Evolutionary conservation across 768 basidiomycete genomes (phyloP).

Genomic region (Pulveroboletus ravenelii): DNA sequence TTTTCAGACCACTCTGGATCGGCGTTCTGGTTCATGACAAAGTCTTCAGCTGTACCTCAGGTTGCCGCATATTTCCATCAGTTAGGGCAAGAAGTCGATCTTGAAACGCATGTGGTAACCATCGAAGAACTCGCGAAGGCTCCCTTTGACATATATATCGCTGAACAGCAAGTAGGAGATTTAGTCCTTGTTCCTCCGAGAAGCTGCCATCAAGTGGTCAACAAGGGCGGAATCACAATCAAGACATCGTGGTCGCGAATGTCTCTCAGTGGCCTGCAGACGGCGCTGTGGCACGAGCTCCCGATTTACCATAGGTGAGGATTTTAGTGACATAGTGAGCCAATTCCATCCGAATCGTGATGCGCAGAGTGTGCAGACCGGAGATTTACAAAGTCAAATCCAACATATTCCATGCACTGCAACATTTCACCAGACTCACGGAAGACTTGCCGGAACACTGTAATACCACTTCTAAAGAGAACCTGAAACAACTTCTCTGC

Average conservation of each 20-base stretch:
- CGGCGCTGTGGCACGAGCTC: constrained; percentile 67
- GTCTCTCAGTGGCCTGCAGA: constrained; percentile 56
- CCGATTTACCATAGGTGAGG: constrained; percentile 73
- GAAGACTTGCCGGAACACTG: constrained; percentile 5
- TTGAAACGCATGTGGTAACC: constrained; percentile 64
- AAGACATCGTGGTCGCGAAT: constrained; percentile 88
- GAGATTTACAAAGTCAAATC: constrained; percentile 76
- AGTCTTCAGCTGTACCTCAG: constrained; percentile 47
- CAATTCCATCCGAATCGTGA: neutral
- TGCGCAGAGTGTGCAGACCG: constrained; percentile 64
- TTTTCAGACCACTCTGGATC: constrained; percentile 68
- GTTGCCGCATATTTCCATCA: constrained; percentile 56
- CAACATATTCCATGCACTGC: constrained; percentile 53
- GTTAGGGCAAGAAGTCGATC: constrained; percentile 50
- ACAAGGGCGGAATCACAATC: constrained; percentile 73
- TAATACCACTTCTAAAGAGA: constrained; percentile 3
- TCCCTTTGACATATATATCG: constrained; percentile 64
- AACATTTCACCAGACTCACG: constrained; percentile 26
- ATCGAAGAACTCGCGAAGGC: constrained; percentile 60
- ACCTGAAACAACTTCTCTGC: constrained; percentile 36
- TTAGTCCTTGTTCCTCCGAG: constrained; percentile 76
- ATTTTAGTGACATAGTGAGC: neutral
- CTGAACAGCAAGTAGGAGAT: constrained; percentile 73
- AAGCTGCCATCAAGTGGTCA: constrained; percentile 82
- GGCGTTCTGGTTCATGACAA: constrained; percentile 87